These are phyloP conservation scores for Acanthamoeba lenticulata DNA, from an alignment of 208 protist genomes.

Conservation along the genomic window DNA sequence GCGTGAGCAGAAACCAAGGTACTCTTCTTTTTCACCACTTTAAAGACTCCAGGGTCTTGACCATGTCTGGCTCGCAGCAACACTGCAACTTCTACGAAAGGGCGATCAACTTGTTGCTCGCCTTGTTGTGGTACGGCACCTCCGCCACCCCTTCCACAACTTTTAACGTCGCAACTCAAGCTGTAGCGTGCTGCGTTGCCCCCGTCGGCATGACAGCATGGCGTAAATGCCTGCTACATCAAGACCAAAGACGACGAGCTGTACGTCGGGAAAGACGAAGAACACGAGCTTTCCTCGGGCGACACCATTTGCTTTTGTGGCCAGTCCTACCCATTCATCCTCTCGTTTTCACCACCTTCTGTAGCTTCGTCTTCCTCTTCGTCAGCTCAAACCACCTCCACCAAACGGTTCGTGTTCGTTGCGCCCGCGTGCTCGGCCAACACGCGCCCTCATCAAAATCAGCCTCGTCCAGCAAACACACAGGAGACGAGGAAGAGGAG, in stretches of 20 bases:
- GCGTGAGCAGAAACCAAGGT: no score
- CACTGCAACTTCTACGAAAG: no score
- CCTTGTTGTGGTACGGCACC: not conserved
- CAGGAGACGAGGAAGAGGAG: not conserved
- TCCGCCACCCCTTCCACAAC: not conserved
- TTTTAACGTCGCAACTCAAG: not conserved
- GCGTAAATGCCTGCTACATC: constrained; percentile 11
- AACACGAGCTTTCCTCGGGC: not conserved
- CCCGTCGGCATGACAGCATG: not conserved
- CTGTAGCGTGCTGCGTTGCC: not conserved
- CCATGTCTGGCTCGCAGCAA: no score
- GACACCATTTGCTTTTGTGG: constrained; percentile 46
- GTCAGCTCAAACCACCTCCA: no score
- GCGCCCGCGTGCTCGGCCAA: no score
- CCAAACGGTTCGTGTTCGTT: no score
- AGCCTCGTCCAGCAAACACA: not conserved
- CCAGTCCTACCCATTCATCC: constrained; percentile 10
- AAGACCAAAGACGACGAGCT: not conserved
- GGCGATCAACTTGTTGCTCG: not conserved
- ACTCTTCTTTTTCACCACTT: no score
- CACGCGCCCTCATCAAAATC: not conserved
- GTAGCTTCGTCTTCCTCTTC: not conserved
- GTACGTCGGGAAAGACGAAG: constrained; percentile 2
- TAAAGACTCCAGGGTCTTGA: no score
- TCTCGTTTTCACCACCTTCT: not conserved